Evolutionary conservation across 2,329 filamentous ascomycete genomes (phyloP).

Genomic region (Teratosphaeriaceae sp.): DNA sequence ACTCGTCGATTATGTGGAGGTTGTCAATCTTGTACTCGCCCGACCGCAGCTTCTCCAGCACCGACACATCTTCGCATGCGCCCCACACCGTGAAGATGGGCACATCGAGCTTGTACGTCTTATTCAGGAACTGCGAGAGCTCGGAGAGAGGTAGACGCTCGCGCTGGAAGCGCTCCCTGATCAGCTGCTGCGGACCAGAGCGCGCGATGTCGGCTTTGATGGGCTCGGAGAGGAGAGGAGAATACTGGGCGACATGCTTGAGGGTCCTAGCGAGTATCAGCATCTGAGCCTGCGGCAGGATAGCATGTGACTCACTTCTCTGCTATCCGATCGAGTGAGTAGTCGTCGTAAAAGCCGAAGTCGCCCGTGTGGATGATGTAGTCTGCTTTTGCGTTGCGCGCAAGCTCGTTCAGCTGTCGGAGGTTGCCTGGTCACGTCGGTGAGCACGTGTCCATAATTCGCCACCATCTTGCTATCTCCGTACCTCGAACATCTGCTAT

Average conservation of each 20-base stretch:
- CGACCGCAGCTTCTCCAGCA: slow-evolving; percentile 94
- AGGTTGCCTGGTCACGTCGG: slow-evolving; percentile 64
- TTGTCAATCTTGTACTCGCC: slow-evolving; percentile 98
- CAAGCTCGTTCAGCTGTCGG: slow-evolving; percentile 90
- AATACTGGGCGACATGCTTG: slow-evolving; percentile 98
- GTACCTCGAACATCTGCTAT: slow-evolving; percentile 48
- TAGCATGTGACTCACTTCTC: slow-evolving; percentile 67
- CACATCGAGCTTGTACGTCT: slow-evolving; percentile 84
- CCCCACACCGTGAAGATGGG: slow-evolving; percentile 99
- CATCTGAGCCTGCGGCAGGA: background rate
- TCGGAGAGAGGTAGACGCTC: slow-evolving; percentile 87
- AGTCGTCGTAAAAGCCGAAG: slow-evolving; percentile 98
- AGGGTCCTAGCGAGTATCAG: slow-evolving; percentile 61
- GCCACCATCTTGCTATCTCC: slow-evolving; percentile 5
- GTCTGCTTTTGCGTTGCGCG: slow-evolving; percentile 88
- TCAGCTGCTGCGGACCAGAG: slow-evolving; percentile 58
- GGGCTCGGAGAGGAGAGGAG: slow-evolving; percentile 78
- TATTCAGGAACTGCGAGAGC: slow-evolving; percentile 79
- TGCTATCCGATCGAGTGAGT: slow-evolving; percentile 90
- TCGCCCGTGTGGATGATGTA: slow-evolving; percentile 98
- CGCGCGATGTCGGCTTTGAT: slow-evolving; percentile 61
- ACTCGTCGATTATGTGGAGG: slow-evolving; percentile 97
- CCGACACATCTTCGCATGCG: slow-evolving; percentile 95
- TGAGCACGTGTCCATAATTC: slow-evolving; percentile 11
- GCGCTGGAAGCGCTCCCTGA: slow-evolving; percentile 78